A percentile compares a stretch with the other conserved stretches of the same genome.
phyloP scores from a whole-genome alignment of 2,329 filamentous ascomycete species.

The Blastomyces emzantsi region DNA sequence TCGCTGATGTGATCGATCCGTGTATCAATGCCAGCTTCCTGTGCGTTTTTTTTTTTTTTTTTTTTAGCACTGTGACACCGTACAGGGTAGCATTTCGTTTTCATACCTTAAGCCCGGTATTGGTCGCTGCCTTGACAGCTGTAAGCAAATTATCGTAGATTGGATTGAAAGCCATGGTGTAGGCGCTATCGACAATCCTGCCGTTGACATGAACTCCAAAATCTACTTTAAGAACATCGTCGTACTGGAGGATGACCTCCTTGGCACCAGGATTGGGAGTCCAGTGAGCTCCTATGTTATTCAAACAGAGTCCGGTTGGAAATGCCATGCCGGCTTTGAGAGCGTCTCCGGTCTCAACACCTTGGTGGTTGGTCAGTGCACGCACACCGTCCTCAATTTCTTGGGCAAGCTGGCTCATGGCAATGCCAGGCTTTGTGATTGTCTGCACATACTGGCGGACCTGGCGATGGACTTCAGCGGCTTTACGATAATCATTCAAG shows the following conservation, averaged over 20 bases:
- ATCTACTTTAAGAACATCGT: slow-evolving; percentile 75
- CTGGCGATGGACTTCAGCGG: slow-evolving; percentile 49
- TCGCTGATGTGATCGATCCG: slow-evolving; percentile 48
- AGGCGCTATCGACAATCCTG: slow-evolving; percentile 71
- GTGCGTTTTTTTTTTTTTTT: slow-evolving; percentile 9
- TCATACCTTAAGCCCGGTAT: slow-evolving; percentile 44
- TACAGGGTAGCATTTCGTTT: slow-evolving; percentile 9
- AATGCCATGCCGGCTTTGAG: slow-evolving; percentile 48
- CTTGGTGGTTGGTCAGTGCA: slow-evolving; percentile 42
- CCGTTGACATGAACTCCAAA: slow-evolving; percentile 75
- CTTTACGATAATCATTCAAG: slow-evolving; percentile 47
- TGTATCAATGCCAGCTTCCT: slow-evolving; percentile 48
- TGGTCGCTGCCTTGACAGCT: slow-evolving; percentile 66
- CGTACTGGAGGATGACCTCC: slow-evolving; percentile 60
- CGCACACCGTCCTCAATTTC: slow-evolving; percentile 48
- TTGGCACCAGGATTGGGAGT: slow-evolving; percentile 52
- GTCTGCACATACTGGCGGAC: slow-evolving; percentile 44
- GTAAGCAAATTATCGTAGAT: slow-evolving; percentile 65
- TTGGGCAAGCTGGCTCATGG: slow-evolving; percentile 43
- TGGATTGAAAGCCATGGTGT: slow-evolving; percentile 67
- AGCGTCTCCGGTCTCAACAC: slow-evolving; percentile 44
- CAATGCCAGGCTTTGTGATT: slow-evolving; percentile 41
- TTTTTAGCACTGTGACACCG: slow-evolving; percentile 6
- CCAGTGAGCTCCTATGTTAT: slow-evolving; percentile 48
- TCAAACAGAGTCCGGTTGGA: slow-evolving; percentile 47